Evolutionary conservation across 306 rosid species (phyloP), one percentile per base, ranked within the genome.

Genomic region (Gillenia trifoliata): DNA sequence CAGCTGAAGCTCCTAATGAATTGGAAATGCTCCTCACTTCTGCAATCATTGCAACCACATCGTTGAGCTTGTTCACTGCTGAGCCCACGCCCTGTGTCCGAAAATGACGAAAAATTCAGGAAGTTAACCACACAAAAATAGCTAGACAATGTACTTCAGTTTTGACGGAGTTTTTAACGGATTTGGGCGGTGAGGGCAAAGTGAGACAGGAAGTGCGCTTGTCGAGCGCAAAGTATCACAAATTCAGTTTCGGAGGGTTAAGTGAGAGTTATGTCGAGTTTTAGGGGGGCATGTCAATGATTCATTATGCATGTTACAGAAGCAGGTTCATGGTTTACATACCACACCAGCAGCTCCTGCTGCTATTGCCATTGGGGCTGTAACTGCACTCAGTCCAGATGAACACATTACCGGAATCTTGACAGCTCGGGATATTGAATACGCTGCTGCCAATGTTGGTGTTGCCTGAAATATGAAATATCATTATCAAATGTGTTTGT

Each of bases 321-420:
- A 54, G 25, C 60, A 8, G 23, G 20, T 10, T 57, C 50, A 38
- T 50, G 0, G 66, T 71, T 6, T 50, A 10, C 92, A 26, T 87
- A 93, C 96, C 90, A 93, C 98, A 28, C 98, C 98, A 8, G 98
- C 81, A 38, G 98, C 97, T 65, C 98, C 98, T 10, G 94, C 96
- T 31, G 94, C 74, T 81, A 93, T 87, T 78, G 97, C 98, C 98
- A 93, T 87, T 59, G 98, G 97, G 20, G 91, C 92, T 2, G 97
- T 91, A 36, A 91, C 97, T 56, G 96, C 79, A 56, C 96, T 93
- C 63, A 91, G 72, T 75, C 97, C 98, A 0, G 97, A 93, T 4
- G 96, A 87, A 49, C 98, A 91, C 92, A 93, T 86, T 71, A 93
- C 91, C 17, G 94, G 97, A 76, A 93, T 87, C 80, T 87, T 89